Conservation (phyloP, 345 rosid species). For the Gossypium australe region DNA sequence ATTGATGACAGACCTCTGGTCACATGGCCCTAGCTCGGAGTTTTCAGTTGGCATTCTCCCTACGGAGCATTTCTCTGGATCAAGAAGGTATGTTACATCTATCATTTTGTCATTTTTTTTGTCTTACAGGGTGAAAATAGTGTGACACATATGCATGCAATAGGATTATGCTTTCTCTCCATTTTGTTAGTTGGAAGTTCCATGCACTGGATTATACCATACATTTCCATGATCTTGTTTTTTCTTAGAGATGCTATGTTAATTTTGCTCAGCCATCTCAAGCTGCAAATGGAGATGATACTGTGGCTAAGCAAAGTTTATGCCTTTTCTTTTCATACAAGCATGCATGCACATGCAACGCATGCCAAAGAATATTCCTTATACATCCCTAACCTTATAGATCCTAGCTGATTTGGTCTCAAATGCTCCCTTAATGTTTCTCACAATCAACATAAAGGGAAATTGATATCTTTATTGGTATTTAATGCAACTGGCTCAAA, state of each 20-base stretch:
- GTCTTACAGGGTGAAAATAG: not conserved
- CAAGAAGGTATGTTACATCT: constrained; percentile 48
- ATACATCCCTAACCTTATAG: not conserved
- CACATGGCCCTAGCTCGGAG: constrained; percentile 70
- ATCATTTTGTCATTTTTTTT: not conserved
- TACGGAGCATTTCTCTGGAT: constrained; percentile 61
- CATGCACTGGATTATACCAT: constrained; percentile 3
- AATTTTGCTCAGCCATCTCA: not conserved
- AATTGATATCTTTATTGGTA: not conserved
- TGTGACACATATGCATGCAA: not conserved
- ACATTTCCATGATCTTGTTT: not conserved
- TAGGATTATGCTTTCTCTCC: not conserved
- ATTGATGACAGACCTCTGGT: constrained; percentile 63
- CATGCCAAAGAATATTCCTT: not conserved
- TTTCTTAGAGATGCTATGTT: not conserved
- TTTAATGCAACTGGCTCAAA: not conserved
- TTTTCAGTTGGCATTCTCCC: constrained; percentile 87
- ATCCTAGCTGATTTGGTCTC: constrained; percentile 1
- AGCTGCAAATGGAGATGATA: not conserved
- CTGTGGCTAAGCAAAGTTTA: constrained; percentile 1
- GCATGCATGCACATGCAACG: not conserved
- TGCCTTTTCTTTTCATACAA: not conserved
- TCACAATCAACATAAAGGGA: not conserved
- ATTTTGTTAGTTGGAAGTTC: not conserved
- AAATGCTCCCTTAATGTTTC: not conserved